Base-by-base conservation (phyloP, 192 early-diverging fungal genomes). In the Podila minutissima region DNA sequence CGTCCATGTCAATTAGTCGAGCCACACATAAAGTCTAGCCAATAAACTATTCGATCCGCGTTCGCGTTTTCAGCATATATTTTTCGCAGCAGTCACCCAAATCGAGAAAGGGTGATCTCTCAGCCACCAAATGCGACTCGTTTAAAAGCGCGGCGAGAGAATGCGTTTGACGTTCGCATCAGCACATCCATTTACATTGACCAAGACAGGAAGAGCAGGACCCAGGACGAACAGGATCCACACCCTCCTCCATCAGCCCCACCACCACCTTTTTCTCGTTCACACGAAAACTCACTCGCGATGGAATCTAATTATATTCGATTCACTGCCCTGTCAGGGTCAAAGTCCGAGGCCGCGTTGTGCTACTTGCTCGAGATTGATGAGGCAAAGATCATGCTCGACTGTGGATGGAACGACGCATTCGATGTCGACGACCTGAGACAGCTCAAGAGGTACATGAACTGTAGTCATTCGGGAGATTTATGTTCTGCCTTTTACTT, bases 331-430 rank as follows among this genome's bases (percentile, higher is more conserved):
- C 88, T 97, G 38, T 93, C 94, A 6, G 97, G 97, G 8, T 94
- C 93, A 24, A 92, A 92, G 67, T 92, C 88, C 64, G 94, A 95
- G 77, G 93, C 94, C 65, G 90, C 94, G 1, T 88, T 97, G 48
- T 96, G 96, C 77, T 98, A 97, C 75, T 71, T 99, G 70, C 86
- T 99, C 59, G 95, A 97, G 82, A 91, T 98, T 32, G 96, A 95
- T 64, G 89, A 94, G 74, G 94, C 93, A n/a, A 94, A 93, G 65
- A 91, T 99, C 55, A 76, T 99, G 46, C 86, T 99, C 22, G 98
- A 99, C 83, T 99, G 98, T 87, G 98, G 97, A 22, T 96, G 93
- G 92, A 90, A 89, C 59, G 93, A 93, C 74, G 81, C 75, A 46
- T 94, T 97, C 71, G 86, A 96, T 59, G 85, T 88, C 22, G 91